Evolutionary conservation across 352 stramenopile species (phyloP), one percentile per base, ranked within the genome.

Genomic region (Blastocystis sp.): DNA sequence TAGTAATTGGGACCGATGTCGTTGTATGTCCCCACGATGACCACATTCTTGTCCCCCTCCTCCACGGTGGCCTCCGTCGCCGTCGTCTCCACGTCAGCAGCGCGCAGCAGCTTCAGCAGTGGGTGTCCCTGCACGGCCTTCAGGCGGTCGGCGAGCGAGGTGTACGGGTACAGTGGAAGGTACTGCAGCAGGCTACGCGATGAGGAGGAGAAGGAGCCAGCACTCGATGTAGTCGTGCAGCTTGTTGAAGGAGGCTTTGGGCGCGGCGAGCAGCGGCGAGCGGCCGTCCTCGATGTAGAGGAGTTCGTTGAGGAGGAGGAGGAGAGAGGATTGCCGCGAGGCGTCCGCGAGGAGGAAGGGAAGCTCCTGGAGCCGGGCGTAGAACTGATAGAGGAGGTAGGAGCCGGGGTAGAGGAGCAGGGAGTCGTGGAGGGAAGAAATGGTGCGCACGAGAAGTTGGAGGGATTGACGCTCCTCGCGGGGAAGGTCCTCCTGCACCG

Each of bases 331-430:
- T 10, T 84, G 74, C 9, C 74, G 74, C 23, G 17, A 1, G 0
- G 38, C 21, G 10, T 84, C 74, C 7, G 19, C 17, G 34, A 84
- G 9, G 17, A 84, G 5, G 5, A n/a, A 11, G n/a, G 74, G 45
- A 43, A 84, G 40, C 21, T 66, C 52, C 3, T 84, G 23, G 4
- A 67, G 21, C 4, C 60, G 21, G 2, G 34, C 10, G 45, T 84
- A 84, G 28, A 84, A 84, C 2, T 52, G 74, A 45, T 67, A 59
- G 23, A 84, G 74, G 66, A 84, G 74, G 52, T 67, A 84, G 2
- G 74, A 84, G 28, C 74, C 74, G 19, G 74, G 74, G 52, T 45
- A 84, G 3, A 38, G 48, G 11, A 84, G 52, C 5, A 69, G 28
- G 2, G 65, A 2, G 34, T 52, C 9, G 19, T 67, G 74, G 1